Evolutionary conservation across 2,329 filamentous ascomycete species (phyloP).

Genomic region (Aspergillus costaricaensis): DNA sequence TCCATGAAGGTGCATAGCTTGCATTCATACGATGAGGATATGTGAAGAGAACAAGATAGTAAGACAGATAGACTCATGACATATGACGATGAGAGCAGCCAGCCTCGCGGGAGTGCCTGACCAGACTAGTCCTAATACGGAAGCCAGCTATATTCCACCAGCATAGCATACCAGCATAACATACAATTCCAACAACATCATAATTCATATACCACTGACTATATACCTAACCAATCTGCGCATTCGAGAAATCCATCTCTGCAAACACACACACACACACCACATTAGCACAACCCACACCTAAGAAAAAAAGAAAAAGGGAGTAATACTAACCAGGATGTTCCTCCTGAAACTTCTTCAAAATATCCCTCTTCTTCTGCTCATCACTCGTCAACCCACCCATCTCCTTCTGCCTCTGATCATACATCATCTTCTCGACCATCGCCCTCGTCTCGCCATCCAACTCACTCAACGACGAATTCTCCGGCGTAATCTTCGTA

Average conservation of each 20-base stretch:
- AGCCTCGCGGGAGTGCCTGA: not conserved
- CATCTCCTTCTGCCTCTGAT: conserved; percentile 94
- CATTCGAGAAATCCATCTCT: conserved; percentile 70
- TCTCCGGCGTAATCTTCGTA: conserved; percentile 90
- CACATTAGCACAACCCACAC: not conserved
- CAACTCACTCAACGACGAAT: conserved; percentile 84
- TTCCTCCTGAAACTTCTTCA: conserved; percentile 88
- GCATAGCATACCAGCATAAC: not conserved
- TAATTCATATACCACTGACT: conserved; percentile 23
- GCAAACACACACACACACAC: conserved; percentile 14
- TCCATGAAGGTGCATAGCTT: not conserved
- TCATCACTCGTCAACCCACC: conserved; percentile 90
- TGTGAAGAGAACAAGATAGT: not conserved
- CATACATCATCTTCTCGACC: conserved; percentile 99
- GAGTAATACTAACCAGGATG: conserved; percentile 53
- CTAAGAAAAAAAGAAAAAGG: not conserved
- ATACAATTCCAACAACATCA: not conserved
- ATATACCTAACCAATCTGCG: conserved; percentile 56
- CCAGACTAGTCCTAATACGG: not conserved
- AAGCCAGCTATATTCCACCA: not conserved
- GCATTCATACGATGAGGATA: not conserved
- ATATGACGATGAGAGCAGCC: not conserved
- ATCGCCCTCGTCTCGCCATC: conserved; percentile 93
- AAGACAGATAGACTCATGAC: not conserved
- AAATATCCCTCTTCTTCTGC: conserved; percentile 88